A percentile compares a stretch with the other conserved stretches of the same genome.
phyloP scores from a whole-genome alignment of 2,329 filamentous ascomycete genomes.

The Ceratocystiopsis sp. region DNA sequence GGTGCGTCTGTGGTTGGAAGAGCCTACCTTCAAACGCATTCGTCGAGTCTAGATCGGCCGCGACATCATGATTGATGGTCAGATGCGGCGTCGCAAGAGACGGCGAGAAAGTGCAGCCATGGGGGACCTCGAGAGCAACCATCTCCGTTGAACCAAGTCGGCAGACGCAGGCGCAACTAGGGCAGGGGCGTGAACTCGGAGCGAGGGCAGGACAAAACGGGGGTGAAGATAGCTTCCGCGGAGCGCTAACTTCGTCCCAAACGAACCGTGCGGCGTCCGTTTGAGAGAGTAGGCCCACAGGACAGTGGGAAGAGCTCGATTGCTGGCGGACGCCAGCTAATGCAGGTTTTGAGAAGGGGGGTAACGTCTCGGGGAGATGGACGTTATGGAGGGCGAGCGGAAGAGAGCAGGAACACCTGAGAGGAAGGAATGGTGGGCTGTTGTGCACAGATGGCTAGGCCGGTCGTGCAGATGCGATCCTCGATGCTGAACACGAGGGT shows the following conservation, averaged over 20 bases:
- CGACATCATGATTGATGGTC: slow-evolving; percentile 93
- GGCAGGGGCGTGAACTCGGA: no score
- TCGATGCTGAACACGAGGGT: slow-evolving; percentile 31
- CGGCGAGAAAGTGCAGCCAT: slow-evolving; percentile 67
- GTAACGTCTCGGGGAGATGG: slow-evolving; percentile 46
- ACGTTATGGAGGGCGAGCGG: slow-evolving; percentile 86
- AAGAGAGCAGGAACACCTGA: slow-evolving; percentile 70
- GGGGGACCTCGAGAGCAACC: slow-evolving; percentile 67
- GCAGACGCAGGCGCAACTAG: no score
- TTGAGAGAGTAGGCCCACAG: slow-evolving; percentile 97
- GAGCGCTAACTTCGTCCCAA: slow-evolving; percentile 97
- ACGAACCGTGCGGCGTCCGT: slow-evolving; percentile 88
- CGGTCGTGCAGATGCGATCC: slow-evolving; percentile 48
- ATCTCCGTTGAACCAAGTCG: slow-evolving; percentile 41
- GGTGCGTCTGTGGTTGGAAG: neutral
- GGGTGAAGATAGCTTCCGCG: slow-evolving; percentile 36
- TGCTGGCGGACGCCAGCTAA: slow-evolving; percentile 81
- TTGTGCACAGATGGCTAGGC: slow-evolving; percentile 8
- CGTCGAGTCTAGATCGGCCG: slow-evolving; percentile 79
- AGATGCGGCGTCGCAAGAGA: slow-evolving; percentile 73
- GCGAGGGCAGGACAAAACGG: neutral
- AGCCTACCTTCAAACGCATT: slow-evolving; percentile 78
- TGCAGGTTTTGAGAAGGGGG: slow-evolving; percentile 24
- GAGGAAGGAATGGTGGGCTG: slow-evolving; percentile 76
- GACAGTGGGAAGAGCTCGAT: slow-evolving; percentile 39